phyloP scores from a whole-genome alignment of 2,329 filamentous ascomycete genomes.

The Amauroascus niger region DNA sequence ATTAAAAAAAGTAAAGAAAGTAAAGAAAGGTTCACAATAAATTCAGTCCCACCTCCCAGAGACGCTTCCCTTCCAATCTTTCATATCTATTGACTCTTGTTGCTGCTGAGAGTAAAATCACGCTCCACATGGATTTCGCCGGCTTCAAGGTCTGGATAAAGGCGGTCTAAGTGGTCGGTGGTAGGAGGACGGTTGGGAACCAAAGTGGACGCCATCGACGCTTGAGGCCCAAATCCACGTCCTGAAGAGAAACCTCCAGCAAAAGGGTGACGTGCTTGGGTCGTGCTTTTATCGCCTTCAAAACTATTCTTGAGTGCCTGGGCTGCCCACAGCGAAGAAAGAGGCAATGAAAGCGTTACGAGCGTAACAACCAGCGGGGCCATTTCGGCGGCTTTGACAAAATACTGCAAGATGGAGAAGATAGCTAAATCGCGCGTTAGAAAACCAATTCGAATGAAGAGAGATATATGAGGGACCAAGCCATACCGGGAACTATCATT shows the following conservation, averaged over 20 bases:
- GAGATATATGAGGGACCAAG: neutral
- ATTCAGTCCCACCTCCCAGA: too few relatives aligned
- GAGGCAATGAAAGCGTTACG: slow-evolving; percentile 53
- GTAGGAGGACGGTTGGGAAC: neutral
- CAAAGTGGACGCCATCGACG: slow-evolving; percentile 5
- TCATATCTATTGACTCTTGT: slow-evolving; percentile 2
- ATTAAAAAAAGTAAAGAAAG: neutral
- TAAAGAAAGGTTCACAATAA: neutral
- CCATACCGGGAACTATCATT: slow-evolving; percentile 52
- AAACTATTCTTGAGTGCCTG: slow-evolving; percentile 25
- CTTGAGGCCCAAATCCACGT: neutral
- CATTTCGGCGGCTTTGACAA: slow-evolving; percentile 43
- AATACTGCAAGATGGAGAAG: slow-evolving; percentile 51
- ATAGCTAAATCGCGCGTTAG: slow-evolving; percentile 39
- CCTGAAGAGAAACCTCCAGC: neutral
- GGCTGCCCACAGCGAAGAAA: slow-evolving; percentile 58
- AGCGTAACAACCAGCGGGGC: slow-evolving; percentile 48
- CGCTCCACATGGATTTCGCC: slow-evolving; percentile 14
- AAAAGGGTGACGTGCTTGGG: slow-evolving; percentile 9
- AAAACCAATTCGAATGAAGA: neutral
- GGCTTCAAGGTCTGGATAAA: slow-evolving; percentile 16
- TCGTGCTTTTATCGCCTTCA: slow-evolving; percentile 3
- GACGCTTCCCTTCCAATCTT: neutral
- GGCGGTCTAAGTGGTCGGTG: slow-evolving; percentile 13
- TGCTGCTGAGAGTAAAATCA: slow-evolving; percentile 15